Percentiles rank a stretch among this genome's conserved stretches.
These are phyloP conservation scores for Trichoderma sp. DNA, from an alignment of 2,329 filamentous ascomycete genomes.

Conservation along the genomic window DNA sequence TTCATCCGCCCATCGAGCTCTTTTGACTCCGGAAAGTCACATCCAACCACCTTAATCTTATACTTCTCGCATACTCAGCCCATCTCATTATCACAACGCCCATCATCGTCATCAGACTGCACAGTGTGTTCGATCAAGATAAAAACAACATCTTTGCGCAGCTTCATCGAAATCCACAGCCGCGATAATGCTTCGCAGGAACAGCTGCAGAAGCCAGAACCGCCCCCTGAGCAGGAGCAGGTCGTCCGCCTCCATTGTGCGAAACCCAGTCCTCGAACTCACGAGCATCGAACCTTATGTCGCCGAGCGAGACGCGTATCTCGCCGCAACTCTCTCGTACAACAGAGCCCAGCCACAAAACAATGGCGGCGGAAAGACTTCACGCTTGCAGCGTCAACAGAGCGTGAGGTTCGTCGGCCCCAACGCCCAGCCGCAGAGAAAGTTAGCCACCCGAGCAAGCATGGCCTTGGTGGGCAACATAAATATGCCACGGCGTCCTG, in stretches of 20 bases:
- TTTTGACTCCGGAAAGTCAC: background rate
- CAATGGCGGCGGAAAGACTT: conserved; percentile 28
- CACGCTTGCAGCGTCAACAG: conserved; percentile 42
- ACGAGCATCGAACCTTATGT: conserved; percentile 48
- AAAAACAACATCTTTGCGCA: background rate
- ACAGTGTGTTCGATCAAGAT: background rate
- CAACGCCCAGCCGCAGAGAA: conserved; percentile 29
- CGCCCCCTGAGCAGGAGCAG: conserved; percentile 50
- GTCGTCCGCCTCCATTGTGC: conserved; percentile 46
- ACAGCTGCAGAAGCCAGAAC: conserved; percentile 44
- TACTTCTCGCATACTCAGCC: background rate
- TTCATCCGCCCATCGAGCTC: background rate
- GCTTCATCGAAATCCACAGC: background rate
- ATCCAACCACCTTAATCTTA: background rate
- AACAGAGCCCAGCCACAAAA: conserved; percentile 48
- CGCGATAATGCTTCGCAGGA: conserved; percentile 47
- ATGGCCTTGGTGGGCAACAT: conserved; percentile 21
- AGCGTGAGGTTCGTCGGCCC: conserved; percentile 55
- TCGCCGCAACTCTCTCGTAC: conserved; percentile 62
- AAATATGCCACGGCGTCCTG: background rate
- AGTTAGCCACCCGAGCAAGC: conserved; percentile 31
- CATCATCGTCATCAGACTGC: background rate
- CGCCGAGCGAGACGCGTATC: conserved; percentile 58
- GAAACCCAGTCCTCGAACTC: conserved; percentile 41
- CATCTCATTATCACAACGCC: background rate